Evolutionary conservation across 208 protist genomes (phyloP), one percentile per base, ranked within the genome.

Genomic region (Crithidia bombi): DNA sequence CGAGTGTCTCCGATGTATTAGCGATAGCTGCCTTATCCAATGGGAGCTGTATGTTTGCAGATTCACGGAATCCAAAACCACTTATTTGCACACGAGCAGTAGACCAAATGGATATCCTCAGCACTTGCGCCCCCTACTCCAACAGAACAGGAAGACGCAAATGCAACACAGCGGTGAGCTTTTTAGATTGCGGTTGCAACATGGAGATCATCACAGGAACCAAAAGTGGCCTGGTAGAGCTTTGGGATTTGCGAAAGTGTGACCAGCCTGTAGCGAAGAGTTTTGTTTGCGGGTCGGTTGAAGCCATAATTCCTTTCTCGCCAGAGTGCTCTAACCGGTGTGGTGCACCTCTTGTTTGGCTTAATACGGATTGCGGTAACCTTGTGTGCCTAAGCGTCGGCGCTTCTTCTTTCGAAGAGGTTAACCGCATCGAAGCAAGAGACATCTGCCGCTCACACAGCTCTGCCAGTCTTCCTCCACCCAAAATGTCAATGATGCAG

Each of bases 211-310:
- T 90, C 15, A 80, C 72, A 6, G 87, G 87, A 17, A 68, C 70
- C 10, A 73, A 83, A 62, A 73, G 51, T 46, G 87, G 87, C 21
- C 36, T 67, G 19, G 38, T 93, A 0, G 75, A 79, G 23, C 59
- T 93, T 36, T 93, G 87, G 85, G 87, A 93, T 69, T 59, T 85
- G 36, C 79, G 87, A 21, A 83, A 51, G 33, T 35, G 65, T 11
- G 43, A 72, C 23, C 38, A 77, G 19, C 78, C 61, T 47, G 51
- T 88, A 15, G 68, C 73, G 4, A 25, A 52, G 25, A 44, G 4
- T 39, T 41, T 54, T 75, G 38, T 83, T 39, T 38, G 69, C 65
- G 57, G 64, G 0, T 23, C 38, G 3, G 41, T 70, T 11, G 56
- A 77, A 44, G 28, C 54, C 3, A 28, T 77, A 28, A 32, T 44